These are phyloP conservation scores for Cercospora sesami DNA, from an alignment of 2,329 filamentous ascomycete species.

Conservation along the genomic window DNA sequence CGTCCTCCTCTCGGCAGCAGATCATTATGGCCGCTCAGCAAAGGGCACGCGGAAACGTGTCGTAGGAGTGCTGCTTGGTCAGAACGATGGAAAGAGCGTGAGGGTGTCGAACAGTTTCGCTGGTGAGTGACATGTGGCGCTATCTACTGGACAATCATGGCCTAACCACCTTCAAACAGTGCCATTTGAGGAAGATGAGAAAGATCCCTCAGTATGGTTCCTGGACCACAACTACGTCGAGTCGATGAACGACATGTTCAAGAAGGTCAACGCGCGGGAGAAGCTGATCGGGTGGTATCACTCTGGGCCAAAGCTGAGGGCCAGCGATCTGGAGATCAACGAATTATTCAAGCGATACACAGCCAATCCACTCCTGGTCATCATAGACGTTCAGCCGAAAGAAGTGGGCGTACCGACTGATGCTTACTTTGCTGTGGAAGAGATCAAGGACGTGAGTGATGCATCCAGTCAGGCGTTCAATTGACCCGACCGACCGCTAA, in stretches of 20 bases:
- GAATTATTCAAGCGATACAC: conserved; percentile 99
- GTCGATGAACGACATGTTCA: conserved; percentile 99
- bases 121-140: conserved; percentile 54
- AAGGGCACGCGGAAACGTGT: conserved; percentile 87
- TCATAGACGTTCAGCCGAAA: conserved; percentile 97
- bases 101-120: conserved; percentile 99
- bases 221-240: conserved; percentile 99
- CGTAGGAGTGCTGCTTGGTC: conserved; percentile 88
- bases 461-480: neutral
- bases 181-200: conserved; percentile 98
- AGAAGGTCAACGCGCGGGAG: conserved; percentile 98
- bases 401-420: conserved; percentile 97
- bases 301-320: conserved; percentile 92
- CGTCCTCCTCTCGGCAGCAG: conserved; percentile 94
- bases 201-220: conserved; percentile 98
- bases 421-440: conserved; percentile 97
- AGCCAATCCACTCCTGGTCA: conserved; percentile 91
- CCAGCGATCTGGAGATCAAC: conserved; percentile 97
- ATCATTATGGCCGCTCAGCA: conserved; percentile 93
- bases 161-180: conserved; percentile 55
- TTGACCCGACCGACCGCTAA: conserved; percentile 26
- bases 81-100: conserved; percentile 95
- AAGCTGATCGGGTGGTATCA: conserved; percentile 99
- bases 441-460: conserved; percentile 88
- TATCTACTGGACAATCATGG: neutral